These are phyloP conservation scores for Maudiozyma barnettii DNA, from an alignment of 805 yeast species.

Conservation along the genomic window DNA sequence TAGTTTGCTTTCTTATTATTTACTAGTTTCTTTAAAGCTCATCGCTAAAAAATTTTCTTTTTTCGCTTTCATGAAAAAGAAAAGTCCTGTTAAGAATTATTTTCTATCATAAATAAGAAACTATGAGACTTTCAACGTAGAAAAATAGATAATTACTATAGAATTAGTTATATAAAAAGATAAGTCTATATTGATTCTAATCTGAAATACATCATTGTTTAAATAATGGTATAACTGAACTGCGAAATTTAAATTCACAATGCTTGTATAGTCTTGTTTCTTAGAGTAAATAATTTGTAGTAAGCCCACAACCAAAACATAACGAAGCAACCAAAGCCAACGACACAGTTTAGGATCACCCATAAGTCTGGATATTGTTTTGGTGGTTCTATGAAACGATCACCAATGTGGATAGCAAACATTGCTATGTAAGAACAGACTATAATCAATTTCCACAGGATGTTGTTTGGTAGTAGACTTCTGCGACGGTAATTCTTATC, in stretches of 20 bases:
- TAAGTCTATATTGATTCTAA: too few relatives aligned
- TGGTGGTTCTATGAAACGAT: constrained; percentile 45
- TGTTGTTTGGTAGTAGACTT: constrained; percentile 39
- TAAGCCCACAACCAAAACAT: constrained; percentile 79
- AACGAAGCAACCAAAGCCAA: constrained; percentile 67
- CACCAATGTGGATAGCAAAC: constrained; percentile 44
- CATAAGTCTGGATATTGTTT: constrained; percentile 68
- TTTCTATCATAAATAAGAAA: neutral
- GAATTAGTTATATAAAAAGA: too few relatives aligned
- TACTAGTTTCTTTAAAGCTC: neutral
- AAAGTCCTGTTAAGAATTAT: neutral
- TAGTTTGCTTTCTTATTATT: neutral
- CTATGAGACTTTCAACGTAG: too few relatives aligned
- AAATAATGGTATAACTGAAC: neutral
- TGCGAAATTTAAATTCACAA: neutral
- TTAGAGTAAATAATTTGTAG: constrained; percentile 37
- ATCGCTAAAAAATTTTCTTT: constrained; percentile 3
- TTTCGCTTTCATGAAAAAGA: neutral
- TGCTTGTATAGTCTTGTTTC: constrained; percentile 21
- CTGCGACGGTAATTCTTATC: constrained; percentile 29
- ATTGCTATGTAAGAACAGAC: constrained; percentile 45
- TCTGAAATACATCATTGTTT: neutral
- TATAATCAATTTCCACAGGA: constrained; percentile 43
- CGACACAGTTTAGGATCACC: constrained; percentile 64
- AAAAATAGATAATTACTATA: too few relatives aligned